Percentiles rank a stretch among this genome's conserved stretches.
Evolutionary conservation across 2,329 filamentous ascomycete genomes (phyloP).

Genomic region (Truncatella angustata): DNA sequence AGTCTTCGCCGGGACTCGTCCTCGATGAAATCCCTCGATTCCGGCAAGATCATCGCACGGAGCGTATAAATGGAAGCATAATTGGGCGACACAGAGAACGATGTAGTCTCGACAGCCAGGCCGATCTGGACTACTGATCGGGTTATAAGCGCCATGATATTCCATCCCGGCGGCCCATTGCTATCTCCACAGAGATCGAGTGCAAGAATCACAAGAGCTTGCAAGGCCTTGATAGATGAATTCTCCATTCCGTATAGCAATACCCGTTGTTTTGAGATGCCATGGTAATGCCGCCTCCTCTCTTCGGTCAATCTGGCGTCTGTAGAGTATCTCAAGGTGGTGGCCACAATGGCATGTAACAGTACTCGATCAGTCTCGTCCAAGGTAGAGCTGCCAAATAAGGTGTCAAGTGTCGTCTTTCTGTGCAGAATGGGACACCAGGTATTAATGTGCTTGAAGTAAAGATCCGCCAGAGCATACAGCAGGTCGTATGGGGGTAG

Average conservation of each 20-base stretch:
- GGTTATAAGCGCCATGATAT: slow-evolving; percentile 84
- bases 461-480: slow-evolving; percentile 71
- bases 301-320: slow-evolving; percentile 73
- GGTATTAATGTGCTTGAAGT: slow-evolving; percentile 77
- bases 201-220: slow-evolving; percentile 83
- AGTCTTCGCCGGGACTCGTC: slow-evolving; percentile 81
- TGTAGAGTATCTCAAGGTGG: slow-evolving; percentile 79
- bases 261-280: slow-evolving; percentile 80
- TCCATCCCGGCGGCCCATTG: slow-evolving; percentile 90
- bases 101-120: slow-evolving; percentile 78
- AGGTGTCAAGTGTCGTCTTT: slow-evolving; percentile 73
- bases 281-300: slow-evolving; percentile 72
- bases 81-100: slow-evolving; percentile 72
- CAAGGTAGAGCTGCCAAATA: slow-evolving; percentile 74
- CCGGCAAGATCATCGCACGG: slow-evolving; percentile 79
- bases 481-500: slow-evolving; percentile 73
- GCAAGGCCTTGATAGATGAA: slow-evolving; percentile 82
- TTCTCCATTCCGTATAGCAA: slow-evolving; percentile 86
- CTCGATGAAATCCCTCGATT: slow-evolving; percentile 82
- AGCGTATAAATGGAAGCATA: slow-evolving; percentile 88
- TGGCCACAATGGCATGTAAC: slow-evolving; percentile 85
- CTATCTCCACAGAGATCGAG: slow-evolving; percentile 82
- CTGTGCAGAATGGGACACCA: slow-evolving; percentile 92
- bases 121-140: slow-evolving; percentile 86
- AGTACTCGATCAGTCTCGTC: slow-evolving; percentile 81